A percentile compares a stretch with the other conserved stretches of the same genome.
Conservation (phyloP, 2,329 filamentous ascomycete genomes). For the Colletotrichum sp. region DNA sequence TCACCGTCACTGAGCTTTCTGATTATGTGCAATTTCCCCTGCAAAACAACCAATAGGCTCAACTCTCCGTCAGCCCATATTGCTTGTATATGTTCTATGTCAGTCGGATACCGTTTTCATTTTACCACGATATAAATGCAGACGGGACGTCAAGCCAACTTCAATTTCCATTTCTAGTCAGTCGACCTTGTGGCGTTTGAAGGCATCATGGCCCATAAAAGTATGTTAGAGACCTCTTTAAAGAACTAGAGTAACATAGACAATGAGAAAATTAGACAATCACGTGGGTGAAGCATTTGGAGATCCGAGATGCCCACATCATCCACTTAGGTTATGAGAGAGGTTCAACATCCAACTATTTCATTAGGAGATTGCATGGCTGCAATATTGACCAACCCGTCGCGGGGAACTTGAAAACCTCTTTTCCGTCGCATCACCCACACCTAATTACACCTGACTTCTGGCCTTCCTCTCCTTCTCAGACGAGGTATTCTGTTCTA, state of each 20-base stretch:
- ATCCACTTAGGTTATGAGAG: neutral
- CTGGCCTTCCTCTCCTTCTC: neutral
- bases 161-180: neutral
- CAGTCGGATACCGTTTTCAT: too few relatives aligned
- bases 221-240: too few relatives aligned
- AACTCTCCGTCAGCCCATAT: too few relatives aligned
- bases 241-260: neutral
- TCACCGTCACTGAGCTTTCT: neutral
- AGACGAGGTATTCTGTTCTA: neutral
- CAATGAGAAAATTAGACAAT: neutral
- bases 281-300: neutral
- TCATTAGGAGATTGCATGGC: accelerated
- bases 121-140: too few relatives aligned
- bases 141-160: neutral
- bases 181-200: neutral
- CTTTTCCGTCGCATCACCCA: accelerated
- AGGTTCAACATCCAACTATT: neutral
- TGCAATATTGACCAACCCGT: accelerated
- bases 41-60: neutral
- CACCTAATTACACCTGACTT: neutral
- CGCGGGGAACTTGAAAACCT: neutral
- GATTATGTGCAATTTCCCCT: neutral
- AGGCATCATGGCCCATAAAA: too few relatives aligned
- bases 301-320: neutral
- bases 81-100: neutral